Conservation (phyloP, 148 eudicot genomes). For the Suaeda aralocaspica region DNA sequence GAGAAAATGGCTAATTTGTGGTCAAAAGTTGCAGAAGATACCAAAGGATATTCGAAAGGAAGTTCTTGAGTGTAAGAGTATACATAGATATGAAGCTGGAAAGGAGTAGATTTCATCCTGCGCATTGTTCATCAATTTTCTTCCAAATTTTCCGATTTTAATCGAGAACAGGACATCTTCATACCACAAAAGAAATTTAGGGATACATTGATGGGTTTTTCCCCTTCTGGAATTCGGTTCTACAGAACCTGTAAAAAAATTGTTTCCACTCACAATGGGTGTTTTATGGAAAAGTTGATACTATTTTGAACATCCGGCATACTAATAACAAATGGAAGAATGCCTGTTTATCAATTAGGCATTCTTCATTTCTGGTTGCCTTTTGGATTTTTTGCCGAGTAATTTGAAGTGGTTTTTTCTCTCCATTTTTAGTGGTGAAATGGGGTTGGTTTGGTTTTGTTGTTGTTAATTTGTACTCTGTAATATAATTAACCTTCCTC, state of each 20-base stretch:
- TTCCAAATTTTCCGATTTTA: constrained; percentile 6
- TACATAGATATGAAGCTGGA: constrained; percentile 24
- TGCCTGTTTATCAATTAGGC: constrained; percentile 1
- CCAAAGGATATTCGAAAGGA: constrained; percentile 51
- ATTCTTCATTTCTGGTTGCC: background rate
- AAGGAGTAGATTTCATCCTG: constrained; percentile 19
- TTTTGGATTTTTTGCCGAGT: background rate
- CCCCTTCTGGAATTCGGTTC: constrained; percentile 17
- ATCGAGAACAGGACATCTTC: constrained; percentile 3
- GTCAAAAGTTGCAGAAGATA: constrained; percentile 72
- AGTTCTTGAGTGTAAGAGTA: constrained; percentile 33
- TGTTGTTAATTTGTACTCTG: too few relatives aligned
- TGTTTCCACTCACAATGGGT: constrained; percentile 8
- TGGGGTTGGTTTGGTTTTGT: too few relatives aligned
- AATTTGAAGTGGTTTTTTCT: too few relatives aligned
- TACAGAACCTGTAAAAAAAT: constrained; percentile 22
- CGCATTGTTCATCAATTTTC: constrained; percentile 12
- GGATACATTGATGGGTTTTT: constrained; percentile 3
- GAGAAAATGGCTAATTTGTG: constrained; percentile 80
- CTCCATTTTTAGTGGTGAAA: background rate
- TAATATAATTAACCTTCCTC: too few relatives aligned
- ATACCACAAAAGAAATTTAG: constrained; percentile 12
- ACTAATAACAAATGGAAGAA: constrained; percentile 7
- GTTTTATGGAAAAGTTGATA: too few relatives aligned
- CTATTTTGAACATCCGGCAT: constrained; percentile 15